These are phyloP conservation scores for Lunasporangiospora selenospora DNA, from an alignment of 192 early-diverging fungal species.

Conservation along the genomic window DNA sequence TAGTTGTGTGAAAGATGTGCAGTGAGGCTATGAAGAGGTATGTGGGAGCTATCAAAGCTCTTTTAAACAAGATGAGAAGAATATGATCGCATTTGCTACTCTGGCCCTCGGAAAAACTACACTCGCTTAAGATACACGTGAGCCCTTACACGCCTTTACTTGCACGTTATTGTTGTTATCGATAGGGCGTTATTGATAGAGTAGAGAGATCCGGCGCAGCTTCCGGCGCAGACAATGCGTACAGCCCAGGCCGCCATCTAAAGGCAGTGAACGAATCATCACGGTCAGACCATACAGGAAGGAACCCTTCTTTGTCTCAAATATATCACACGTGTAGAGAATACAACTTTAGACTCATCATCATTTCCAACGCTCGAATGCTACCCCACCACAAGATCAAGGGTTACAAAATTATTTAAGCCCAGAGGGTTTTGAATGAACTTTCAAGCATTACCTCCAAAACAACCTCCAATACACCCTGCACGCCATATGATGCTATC, in stretches of 20 bases:
- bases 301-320: no score
- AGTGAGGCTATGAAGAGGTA: not conserved
- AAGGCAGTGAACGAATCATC: not conserved
- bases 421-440: not conserved
- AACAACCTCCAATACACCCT: not conserved
- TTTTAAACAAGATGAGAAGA: slow-evolving; percentile 1
- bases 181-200: not conserved
- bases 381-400: no score
- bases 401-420: slow-evolving; percentile 8
- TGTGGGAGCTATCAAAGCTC: not conserved
- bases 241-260: not conserved
- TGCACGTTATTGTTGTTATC: slow-evolving; percentile 8
- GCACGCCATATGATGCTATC: slow-evolving; percentile 13
- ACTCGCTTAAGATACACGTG: slow-evolving; percentile 4
- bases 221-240: not conserved
- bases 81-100: no score
- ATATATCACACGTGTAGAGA: no score
- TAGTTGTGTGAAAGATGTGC: not conserved
- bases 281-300: no score
- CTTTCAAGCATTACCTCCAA: not conserved
- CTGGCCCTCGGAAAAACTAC: not conserved
- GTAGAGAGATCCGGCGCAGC: slow-evolving; percentile 1
- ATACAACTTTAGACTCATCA: not conserved
- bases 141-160: not conserved
- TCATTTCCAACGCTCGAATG: not conserved